Percentiles rank a stretch among this genome's conserved stretches.
Conservation (phyloP, 169 alveolate species). For the Ophryocystis elektroscirrha region DNA sequence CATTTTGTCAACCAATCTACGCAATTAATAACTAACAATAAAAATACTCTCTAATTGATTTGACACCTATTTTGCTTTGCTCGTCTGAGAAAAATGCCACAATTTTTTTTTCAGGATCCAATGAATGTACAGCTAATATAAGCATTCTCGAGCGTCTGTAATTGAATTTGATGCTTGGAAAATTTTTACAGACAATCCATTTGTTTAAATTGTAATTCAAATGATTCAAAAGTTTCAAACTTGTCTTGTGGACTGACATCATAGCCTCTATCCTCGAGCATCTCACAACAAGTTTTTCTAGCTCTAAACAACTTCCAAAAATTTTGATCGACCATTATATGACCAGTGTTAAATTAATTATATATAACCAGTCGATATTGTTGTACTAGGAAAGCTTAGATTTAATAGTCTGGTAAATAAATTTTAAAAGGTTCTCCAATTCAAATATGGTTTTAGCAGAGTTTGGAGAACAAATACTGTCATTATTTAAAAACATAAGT, state of each 20-base stretch:
- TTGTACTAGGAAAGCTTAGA: no score
- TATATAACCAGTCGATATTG: no score
- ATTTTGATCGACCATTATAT: slow-evolving; percentile 60
- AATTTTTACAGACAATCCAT: slow-evolving; percentile 32
- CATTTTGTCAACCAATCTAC: slow-evolving; percentile 62
- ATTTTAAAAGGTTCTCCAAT: no score
- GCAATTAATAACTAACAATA: background rate
- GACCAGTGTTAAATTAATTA: no score
- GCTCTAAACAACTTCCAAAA: slow-evolving; percentile 52
- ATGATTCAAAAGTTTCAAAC: slow-evolving; percentile 33
- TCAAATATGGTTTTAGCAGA: no score
- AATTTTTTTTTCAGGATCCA: slow-evolving; percentile 45
- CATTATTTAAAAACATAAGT: no score
- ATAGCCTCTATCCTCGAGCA: slow-evolving; percentile 69
- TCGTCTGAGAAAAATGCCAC: slow-evolving; percentile 68
- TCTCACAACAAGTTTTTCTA: slow-evolving; percentile 60
- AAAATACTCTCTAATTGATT: slow-evolving; percentile 61
- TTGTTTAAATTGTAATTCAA: slow-evolving; percentile 43
- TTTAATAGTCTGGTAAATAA: no score
- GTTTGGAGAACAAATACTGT: no score
- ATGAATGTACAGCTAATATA: slow-evolving; percentile 9
- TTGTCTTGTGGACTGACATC: slow-evolving; percentile 35
- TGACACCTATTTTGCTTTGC: slow-evolving; percentile 65
- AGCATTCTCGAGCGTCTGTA: background rate
- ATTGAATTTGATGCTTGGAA: background rate